Conservation (phyloP, 1,284 basidiomycete species). For the Macrocybe sp. region DNA sequence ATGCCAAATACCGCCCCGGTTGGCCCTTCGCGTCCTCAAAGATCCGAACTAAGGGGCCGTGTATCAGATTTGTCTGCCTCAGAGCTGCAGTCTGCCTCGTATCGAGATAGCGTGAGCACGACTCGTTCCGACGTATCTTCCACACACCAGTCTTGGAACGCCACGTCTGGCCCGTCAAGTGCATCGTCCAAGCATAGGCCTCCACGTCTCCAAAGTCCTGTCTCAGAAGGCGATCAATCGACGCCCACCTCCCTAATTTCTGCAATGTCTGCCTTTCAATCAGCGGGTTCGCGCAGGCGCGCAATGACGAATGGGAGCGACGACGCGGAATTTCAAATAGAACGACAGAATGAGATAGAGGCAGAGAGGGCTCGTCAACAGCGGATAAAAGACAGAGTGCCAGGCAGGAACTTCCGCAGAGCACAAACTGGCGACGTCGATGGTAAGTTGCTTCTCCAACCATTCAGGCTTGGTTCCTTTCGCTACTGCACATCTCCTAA, state of each 20-base stretch:
- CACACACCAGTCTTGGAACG: conserved; percentile 22
- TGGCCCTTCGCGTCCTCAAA: conserved; percentile 50
- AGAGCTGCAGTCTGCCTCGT: conserved; percentile 35
- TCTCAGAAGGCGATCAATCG: conserved; percentile 31
- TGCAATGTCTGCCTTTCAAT: conserved; percentile 63
- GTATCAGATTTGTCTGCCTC: conserved; percentile 39
- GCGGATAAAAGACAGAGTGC: conserved; percentile 60
- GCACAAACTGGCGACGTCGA: conserved; percentile 70
- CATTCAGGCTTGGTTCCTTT: neutral
- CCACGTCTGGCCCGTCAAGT: conserved; percentile 1
- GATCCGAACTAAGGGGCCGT: conserved; percentile 49
- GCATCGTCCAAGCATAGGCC: conserved; percentile 16
- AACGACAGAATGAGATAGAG: conserved; percentile 54
- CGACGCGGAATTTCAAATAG: conserved; percentile 44
- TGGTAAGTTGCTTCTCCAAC: conserved; percentile 39
- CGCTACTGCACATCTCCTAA: conserved; percentile 5
- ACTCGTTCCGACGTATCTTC: conserved; percentile 35
- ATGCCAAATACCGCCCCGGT: conserved; percentile 33
- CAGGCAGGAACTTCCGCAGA: conserved; percentile 48
- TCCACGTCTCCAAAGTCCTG: conserved; percentile 29
- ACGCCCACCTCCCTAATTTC: conserved; percentile 48
- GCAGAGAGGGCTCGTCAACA: conserved; percentile 56
- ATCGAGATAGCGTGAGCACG: conserved; percentile 37
- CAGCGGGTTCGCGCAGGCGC: conserved; percentile 52
- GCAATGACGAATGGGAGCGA: conserved; percentile 49